phyloP scores from a whole-genome alignment of 2,329 filamentous ascomycete genomes.

The Rutstroemia sp. region DNA sequence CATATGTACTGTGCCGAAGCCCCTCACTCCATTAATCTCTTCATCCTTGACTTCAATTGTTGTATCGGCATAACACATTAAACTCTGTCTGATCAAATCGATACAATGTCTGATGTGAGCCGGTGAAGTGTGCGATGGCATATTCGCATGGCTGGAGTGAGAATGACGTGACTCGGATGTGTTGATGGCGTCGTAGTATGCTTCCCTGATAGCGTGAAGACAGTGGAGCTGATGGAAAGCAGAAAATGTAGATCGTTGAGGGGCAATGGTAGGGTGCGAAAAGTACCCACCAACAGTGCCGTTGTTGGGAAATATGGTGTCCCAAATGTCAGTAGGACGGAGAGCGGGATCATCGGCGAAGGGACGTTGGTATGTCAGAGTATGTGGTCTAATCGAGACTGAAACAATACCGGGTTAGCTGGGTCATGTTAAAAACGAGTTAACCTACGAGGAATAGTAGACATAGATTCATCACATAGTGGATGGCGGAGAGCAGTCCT shows the following conservation, averaged over 20 bases:
- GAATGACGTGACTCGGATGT: not conserved
- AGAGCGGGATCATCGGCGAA: too few species aligned
- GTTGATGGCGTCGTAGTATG: not conserved
- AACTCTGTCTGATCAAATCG: not conserved
- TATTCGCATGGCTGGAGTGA: not conserved
- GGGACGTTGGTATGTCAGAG: too few species aligned
- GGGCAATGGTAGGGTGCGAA: not conserved
- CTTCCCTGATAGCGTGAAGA: not conserved
- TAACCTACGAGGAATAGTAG: too few species aligned
- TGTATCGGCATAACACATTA: not conserved
- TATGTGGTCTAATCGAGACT: too few species aligned
- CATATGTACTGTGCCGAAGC: not conserved
- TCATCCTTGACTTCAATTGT: not conserved
- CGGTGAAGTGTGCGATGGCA: not conserved
- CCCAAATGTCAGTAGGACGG: not conserved
- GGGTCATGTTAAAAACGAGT: too few species aligned
- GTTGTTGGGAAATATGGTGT: not conserved
- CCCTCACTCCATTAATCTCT: not conserved
- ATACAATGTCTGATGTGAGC: not conserved
- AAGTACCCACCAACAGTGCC: not conserved
- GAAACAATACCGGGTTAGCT: too few species aligned
- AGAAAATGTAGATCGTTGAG: not conserved
- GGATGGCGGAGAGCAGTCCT: too few species aligned
- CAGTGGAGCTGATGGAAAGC: not conserved
- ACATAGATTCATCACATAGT: too few species aligned